phyloP scores from a whole-genome alignment of 306 rosid species.

The Carpinus viminea region DNA sequence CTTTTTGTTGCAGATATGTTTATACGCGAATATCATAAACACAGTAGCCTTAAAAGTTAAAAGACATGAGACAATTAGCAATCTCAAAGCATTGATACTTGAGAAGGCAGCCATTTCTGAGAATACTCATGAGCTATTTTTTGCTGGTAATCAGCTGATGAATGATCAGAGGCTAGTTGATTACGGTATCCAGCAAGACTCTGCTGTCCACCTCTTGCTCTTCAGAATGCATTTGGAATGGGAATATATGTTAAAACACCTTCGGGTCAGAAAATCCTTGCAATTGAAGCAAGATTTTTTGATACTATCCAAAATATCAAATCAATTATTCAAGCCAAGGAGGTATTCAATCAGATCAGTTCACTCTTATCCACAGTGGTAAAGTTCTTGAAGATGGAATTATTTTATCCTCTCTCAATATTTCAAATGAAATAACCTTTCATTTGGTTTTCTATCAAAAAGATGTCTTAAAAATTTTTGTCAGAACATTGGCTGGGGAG shows the following conservation, averaged over 20 bases:
- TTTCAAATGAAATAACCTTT: constrained; percentile 11
- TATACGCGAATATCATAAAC: constrained; percentile 4
- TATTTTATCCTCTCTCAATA: constrained; percentile 4
- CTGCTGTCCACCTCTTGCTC: constrained; percentile 19
- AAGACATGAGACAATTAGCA: constrained; percentile 9
- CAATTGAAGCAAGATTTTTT: constrained; percentile 16
- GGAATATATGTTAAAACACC: constrained; percentile 25
- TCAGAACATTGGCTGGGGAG: constrained; percentile 12
- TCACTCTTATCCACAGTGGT: constrained; percentile 24
- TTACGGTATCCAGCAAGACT: constrained; percentile 8
- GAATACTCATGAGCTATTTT: constrained; percentile 9
- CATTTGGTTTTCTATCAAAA: constrained; percentile 7
- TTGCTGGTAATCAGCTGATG: constrained; percentile 1
- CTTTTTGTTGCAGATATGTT: constrained; percentile 8
- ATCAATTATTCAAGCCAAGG: constrained; percentile 8
- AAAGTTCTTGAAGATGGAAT: constrained; percentile 30
- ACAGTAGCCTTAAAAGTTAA: constrained; percentile 8
- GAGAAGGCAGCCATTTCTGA: constrained; percentile 17
- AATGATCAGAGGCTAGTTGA: constrained; percentile 11
- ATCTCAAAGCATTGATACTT: constrained; percentile 16
- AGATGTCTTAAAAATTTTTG: constrained; percentile 12
- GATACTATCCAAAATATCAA: constrained; percentile 28
- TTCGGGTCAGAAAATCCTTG: constrained; percentile 9
- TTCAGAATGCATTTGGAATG: background rate
- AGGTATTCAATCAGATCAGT: constrained; percentile 3